Evolutionary conservation across 2,329 filamentous ascomycete genomes (phyloP), one percentile per base, ranked within the genome.

Genomic region (Diplodia scrobiculata): DNA sequence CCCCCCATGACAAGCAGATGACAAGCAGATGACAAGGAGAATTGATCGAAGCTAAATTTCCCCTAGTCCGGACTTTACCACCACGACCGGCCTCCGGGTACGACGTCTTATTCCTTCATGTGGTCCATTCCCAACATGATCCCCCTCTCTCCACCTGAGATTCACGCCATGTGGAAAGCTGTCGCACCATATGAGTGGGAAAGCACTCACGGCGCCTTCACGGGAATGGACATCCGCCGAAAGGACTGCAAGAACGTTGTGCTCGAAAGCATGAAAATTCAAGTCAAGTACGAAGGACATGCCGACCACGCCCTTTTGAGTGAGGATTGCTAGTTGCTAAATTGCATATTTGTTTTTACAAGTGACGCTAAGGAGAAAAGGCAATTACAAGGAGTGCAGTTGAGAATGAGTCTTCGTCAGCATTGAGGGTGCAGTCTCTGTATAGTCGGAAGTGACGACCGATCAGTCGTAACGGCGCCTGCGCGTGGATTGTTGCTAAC

Each of bases 61-160:
- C 7, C 13, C 32, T 13, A 76, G 72, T 76, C 73, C 2, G 77
- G 71, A 1, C 67, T 77, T 36, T 77, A 76, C 59, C 59, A 68
- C 41, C 62, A 59, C 5, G 58, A 65, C 36, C 62, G 68, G 6
- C 55, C 36, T 4, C 55, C 55, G 1, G 65, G 65, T 10, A 66
- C 65, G 5, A 79, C 77, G 0, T 81, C 78, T 11, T 93, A 85
- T 72, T 79, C 85, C 0, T 93, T 92, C 77, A 88, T 91, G 84
- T 93, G 89, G 88, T 89, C 87, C 63, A 88, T 89, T 69, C 88
- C 88, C 1, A 91, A 92, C 74, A 80, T 80, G 85, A 92, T 94
- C 19, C 90, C 91, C 0, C 81, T 95, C 32, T 78, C 83, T 1
- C 86, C 89, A 0, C 79, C 83, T 0, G 87, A 87, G 70, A 83